phyloP scores from a whole-genome alignment of 2,329 filamentous ascomycete species.

The Escovopsis sp. region DNA sequence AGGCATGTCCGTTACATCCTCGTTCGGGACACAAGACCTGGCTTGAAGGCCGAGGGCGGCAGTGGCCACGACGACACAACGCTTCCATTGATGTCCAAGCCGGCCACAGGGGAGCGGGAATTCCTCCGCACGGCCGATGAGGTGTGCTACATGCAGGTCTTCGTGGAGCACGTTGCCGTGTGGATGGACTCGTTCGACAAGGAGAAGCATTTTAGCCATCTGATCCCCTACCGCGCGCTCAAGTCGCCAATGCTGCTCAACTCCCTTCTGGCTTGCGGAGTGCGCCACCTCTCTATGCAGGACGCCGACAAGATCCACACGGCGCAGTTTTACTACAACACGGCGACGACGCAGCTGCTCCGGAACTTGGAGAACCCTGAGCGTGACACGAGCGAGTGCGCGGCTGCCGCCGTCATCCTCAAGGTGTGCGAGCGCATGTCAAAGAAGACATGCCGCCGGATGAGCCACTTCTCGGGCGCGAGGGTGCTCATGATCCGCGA shows the following conservation, averaged over 20 bases:
- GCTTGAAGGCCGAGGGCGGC: too few relatives aligned
- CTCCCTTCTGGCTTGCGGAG: slow-evolving; percentile 77
- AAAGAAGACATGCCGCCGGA: slow-evolving; percentile 60
- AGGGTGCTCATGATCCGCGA: slow-evolving; percentile 53
- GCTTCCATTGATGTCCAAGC: neutral
- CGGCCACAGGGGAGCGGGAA: slow-evolving; percentile 25
- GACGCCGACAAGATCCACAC: slow-evolving; percentile 62
- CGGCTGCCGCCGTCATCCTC: slow-evolving; percentile 72
- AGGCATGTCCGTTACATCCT: too few relatives aligned
- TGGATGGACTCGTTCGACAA: slow-evolving; percentile 93
- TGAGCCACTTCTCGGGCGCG: slow-evolving; percentile 78
- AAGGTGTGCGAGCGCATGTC: slow-evolving; percentile 93
- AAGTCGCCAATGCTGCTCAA: slow-evolving; percentile 79
- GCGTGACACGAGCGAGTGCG: slow-evolving; percentile 69
- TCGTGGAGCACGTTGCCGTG: slow-evolving; percentile 73
- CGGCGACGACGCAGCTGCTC: slow-evolving; percentile 63
- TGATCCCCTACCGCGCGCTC: slow-evolving; percentile 71
- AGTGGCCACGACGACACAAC: neutral
- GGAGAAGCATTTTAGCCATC: slow-evolving; percentile 70
- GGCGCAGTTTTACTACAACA: slow-evolving; percentile 71
- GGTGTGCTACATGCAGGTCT: slow-evolving; percentile 79
- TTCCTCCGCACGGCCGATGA: slow-evolving; percentile 64
- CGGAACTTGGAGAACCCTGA: slow-evolving; percentile 70
- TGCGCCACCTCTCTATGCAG: slow-evolving; percentile 60
- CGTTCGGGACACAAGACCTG: too few relatives aligned